These are phyloP conservation scores for Globisporangium rhizosaccharum DNA, from an alignment of 352 stramenopile genomes.

Conservation along the genomic window DNA sequence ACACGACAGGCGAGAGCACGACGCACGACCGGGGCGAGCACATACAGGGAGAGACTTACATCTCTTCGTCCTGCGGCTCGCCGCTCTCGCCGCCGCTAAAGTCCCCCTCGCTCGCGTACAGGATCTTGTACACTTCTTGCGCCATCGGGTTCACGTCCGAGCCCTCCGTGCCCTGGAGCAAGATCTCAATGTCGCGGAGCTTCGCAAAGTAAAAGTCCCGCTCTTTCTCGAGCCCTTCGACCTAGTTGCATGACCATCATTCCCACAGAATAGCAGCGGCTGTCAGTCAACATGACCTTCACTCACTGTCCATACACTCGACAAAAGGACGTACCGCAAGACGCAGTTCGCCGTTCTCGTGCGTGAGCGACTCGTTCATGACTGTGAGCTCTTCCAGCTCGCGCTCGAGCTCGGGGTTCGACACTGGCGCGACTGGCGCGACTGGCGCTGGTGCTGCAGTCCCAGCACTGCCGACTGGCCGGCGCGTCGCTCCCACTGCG, in stretches of 20 bases:
- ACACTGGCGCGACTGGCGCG: slow-evolving; percentile 11
- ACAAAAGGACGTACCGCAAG: slow-evolving; percentile 39
- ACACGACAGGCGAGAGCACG: too few relatives aligned
- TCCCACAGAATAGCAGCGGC: neutral
- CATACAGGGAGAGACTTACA: slow-evolving; percentile 19
- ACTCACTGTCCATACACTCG: neutral
- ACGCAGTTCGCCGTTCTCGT: slow-evolving; percentile 73
- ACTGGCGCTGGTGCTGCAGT: slow-evolving; percentile 9
- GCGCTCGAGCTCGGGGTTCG: slow-evolving; percentile 47
- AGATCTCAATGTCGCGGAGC: slow-evolving; percentile 95
- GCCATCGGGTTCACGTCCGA: slow-evolving; percentile 48
- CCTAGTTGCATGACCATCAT: slow-evolving; percentile 18
- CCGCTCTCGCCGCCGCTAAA: slow-evolving; percentile 28
- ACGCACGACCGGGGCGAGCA: neutral
- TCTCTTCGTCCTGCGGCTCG: slow-evolving; percentile 51
- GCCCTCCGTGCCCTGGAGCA: slow-evolving; percentile 83
- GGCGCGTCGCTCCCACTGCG: slow-evolving; percentile 19
- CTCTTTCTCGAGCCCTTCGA: slow-evolving; percentile 91
- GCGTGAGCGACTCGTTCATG: slow-evolving; percentile 64
- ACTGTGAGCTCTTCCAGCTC: slow-evolving; percentile 70
- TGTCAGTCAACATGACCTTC: neutral
- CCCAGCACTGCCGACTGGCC: slow-evolving; percentile 24
- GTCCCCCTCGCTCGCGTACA: slow-evolving; percentile 78
- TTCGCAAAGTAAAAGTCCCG: slow-evolving; percentile 99
- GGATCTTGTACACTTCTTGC: slow-evolving; percentile 79